Percentiles rank a stretch among this genome's conserved stretches.
Evolutionary conservation across 345 rosid genomes (phyloP).

Genomic region (Zanthoxylum bungeanum): DNA sequence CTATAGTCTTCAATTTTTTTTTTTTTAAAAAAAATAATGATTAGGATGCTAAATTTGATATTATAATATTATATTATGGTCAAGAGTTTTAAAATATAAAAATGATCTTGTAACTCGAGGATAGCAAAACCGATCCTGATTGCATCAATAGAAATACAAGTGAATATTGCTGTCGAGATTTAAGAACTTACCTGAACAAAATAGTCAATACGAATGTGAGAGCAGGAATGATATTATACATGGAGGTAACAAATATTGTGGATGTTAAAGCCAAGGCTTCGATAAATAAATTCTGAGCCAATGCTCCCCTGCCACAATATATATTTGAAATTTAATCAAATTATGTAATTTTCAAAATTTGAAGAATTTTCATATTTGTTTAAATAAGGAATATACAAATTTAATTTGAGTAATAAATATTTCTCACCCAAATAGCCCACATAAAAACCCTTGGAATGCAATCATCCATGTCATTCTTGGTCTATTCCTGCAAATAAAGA

Average conservation of each 20-base stretch:
- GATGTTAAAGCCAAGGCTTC: neutral
- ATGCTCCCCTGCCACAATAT: neutral
- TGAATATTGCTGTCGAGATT: neutral
- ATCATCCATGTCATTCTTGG: conserved; percentile 10
- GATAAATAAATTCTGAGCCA: neutral
- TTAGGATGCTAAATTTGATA: no score
- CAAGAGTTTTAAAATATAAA: no score
- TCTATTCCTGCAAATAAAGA: neutral
- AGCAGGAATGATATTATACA: neutral
- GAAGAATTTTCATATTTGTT: neutral
- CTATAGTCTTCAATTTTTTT: no score
- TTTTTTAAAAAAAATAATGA: no score
- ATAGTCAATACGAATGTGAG: neutral
- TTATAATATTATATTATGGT: no score
- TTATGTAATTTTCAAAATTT: neutral
- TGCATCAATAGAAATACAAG: neutral
- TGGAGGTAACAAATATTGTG: neutral
- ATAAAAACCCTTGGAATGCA: conserved; percentile 1
- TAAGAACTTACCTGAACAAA: neutral
- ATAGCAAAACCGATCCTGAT: no score
- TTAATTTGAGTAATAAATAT: neutral
- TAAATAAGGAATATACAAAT: no score
- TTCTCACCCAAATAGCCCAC: conserved; percentile 14
- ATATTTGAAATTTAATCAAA: no score
- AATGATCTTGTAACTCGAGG: no score